Evolutionary conservation across 306 rosid species (phyloP), one percentile per base, ranked within the genome.

Genomic region (Medicago truncatula): DNA sequence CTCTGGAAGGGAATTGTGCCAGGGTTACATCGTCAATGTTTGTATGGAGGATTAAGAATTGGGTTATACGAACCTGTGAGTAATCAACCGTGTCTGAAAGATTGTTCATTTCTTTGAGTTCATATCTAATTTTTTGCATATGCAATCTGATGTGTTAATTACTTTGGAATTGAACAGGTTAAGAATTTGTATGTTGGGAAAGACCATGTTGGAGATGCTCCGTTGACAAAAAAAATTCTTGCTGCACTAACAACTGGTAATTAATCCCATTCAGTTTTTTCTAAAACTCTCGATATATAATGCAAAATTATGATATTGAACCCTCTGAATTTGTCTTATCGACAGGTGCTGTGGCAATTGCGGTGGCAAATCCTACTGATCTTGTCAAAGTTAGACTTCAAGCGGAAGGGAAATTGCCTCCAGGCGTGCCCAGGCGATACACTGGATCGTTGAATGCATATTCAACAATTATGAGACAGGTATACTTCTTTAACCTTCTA

Each of bases 1-100:
- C 88, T 95, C 4, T 95, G 97, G 98, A 95, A 92, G 83, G 98
- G 98, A 60, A 89, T 95, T 80, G 90, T 90, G 49, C 98, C 98
- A 0, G 98, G 98, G 50, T 80, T 95, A 61, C 98, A 95, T 57
- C 97, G 97, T 60, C 98, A 95, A 53, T 95, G 98, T 66, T 38
- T 95, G 21, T 90, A 81, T 75, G 98, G 97, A 54, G 98, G 98
- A 67, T 85, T 95, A 82, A 84, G 97, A 84, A 89, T 95, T 67
- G 98, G 97, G 59, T 65, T 95, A 80, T 95, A 95, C 78, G 98
- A 95, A 74, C 98, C 97, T 73, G 96, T 94, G 84, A 61, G 97
- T 90, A 61, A 61, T 67, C 58, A 46, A 41, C 61, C 4, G 39
- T 53, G 44, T 16, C 7, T 14, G 17, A 16, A 41, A 54, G 10